A percentile compares a stretch with the other conserved stretches of the same genome.
Conservation (phyloP, 768 basidiomycete species). For the Mycena rebaudengoi region DNA sequence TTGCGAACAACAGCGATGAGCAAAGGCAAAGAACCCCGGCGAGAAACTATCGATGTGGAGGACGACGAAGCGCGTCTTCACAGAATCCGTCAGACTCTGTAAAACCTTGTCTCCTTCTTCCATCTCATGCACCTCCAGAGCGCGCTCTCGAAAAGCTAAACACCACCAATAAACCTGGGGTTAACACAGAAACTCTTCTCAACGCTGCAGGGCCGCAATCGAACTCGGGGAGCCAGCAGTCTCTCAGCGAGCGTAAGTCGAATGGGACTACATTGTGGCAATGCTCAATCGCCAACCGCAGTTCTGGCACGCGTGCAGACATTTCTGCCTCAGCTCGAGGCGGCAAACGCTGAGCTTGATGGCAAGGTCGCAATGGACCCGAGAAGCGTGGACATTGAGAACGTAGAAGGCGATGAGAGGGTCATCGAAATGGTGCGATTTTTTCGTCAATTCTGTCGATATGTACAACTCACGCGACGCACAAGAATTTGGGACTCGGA, state of each 20-base stretch:
- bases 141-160: slow-evolving; percentile 23
- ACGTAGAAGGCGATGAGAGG: slow-evolving; percentile 42
- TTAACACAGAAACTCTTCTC: slow-evolving; percentile 4
- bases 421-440: slow-evolving; percentile 63
- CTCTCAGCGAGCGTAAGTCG: slow-evolving; percentile 11
- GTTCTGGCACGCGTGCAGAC: slow-evolving; percentile 57
- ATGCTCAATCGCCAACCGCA: slow-evolving; percentile 25
- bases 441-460: not conserved
- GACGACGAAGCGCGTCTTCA: slow-evolving; percentile 24
- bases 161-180: not conserved
- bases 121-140: slow-evolving; percentile 7
- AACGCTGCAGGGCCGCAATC: not conserved
- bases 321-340: slow-evolving; percentile 57
- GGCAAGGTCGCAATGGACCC: slow-evolving; percentile 43
- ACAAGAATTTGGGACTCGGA: slow-evolving; percentile 51
- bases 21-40: slow-evolving; percentile 14
- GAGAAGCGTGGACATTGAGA: slow-evolving; percentile 57
- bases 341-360: slow-evolving; percentile 53
- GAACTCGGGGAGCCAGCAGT: not conserved
- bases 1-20: too few species aligned
- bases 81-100: slow-evolving; percentile 18
- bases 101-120: not conserved
- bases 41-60: slow-evolving; percentile 20
- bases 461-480: not conserved
- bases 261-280: not conserved